Evolutionary conservation across 1,139 yeast genomes (phyloP).

Genomic region (Blastobotrys indianensis): DNA sequence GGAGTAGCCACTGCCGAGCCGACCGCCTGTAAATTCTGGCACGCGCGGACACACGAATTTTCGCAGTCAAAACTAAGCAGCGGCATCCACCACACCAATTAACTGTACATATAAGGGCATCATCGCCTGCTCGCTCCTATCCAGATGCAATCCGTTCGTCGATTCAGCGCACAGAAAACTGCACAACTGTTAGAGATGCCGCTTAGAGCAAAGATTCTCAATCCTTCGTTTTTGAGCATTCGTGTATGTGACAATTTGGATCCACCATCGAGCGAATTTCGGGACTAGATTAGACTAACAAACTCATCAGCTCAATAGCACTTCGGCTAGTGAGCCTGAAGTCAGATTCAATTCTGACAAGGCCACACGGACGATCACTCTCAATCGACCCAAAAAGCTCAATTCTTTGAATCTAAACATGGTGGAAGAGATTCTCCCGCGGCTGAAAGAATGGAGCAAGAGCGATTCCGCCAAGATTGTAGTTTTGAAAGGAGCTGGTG

Average conservation of each 20-base stretch:
- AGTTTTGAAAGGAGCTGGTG: slow-evolving; percentile 62
- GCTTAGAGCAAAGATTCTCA: slow-evolving; percentile 28
- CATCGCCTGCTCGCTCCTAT: no score
- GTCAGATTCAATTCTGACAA: slow-evolving; percentile 60
- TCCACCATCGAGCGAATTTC: neutral
- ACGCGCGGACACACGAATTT: no score
- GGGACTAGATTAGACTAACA: neutral
- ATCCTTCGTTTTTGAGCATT: slow-evolving; percentile 11
- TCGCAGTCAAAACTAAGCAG: no score
- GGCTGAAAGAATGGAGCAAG: slow-evolving; percentile 71
- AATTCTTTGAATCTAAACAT: slow-evolving; percentile 79
- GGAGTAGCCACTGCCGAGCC: no score
- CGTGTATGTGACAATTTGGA: neutral
- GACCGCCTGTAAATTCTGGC: no score
- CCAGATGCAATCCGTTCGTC: neutral
- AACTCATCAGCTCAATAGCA: slow-evolving; percentile 9
- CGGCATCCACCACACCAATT: no score
- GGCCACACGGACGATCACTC: slow-evolving; percentile 65
- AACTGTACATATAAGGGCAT: no score
- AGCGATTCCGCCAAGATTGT: slow-evolving; percentile 59
- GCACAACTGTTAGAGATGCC: slow-evolving; percentile 22
- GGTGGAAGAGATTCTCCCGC: slow-evolving; percentile 69
- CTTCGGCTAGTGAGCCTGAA: slow-evolving; percentile 32
- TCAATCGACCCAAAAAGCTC: slow-evolving; percentile 77
- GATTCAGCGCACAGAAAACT: neutral